These are phyloP conservation scores for Talaromyces sp. DNA, from an alignment of 2,329 filamentous ascomycete species.

Conservation along the genomic window DNA sequence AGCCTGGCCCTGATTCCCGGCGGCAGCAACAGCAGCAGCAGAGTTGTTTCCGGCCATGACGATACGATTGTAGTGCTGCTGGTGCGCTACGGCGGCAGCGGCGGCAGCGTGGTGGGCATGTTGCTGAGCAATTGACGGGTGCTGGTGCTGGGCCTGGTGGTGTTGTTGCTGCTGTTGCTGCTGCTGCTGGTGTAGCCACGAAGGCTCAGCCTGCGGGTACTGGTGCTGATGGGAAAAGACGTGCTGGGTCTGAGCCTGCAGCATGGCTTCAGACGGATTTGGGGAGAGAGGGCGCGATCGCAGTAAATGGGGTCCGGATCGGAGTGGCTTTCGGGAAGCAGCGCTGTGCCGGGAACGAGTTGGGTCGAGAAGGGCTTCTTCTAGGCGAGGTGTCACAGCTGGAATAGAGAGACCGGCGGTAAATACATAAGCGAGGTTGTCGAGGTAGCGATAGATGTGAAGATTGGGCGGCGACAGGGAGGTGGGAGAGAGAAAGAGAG, in stretches of 20 bases:
- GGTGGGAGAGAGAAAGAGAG: not conserved
- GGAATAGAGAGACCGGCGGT: not conserved
- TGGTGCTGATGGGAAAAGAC: slow-evolving; percentile 57
- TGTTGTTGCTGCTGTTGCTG: slow-evolving; percentile 34
- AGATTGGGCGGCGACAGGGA: not conserved
- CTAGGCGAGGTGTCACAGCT: not conserved
- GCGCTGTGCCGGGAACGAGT: not conserved
- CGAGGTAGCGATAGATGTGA: not conserved
- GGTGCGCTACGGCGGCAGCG: slow-evolving; percentile 37
- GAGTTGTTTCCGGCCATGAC: slow-evolving; percentile 57
- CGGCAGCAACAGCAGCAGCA: slow-evolving; percentile 16
- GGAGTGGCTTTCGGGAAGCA: not conserved
- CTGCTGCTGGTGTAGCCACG: slow-evolving; percentile 36
- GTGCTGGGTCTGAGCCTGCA: slow-evolving; percentile 53
- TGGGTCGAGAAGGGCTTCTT: not conserved
- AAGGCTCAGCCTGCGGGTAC: slow-evolving; percentile 44
- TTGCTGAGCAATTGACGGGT: slow-evolving; percentile 42
- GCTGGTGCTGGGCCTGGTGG: slow-evolving; percentile 34
- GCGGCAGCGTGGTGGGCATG: slow-evolving; percentile 52
- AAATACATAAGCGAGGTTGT: not conserved
- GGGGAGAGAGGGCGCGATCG: not conserved
- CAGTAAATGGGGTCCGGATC: slow-evolving; percentile 1
- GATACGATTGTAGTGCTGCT: slow-evolving; percentile 66
- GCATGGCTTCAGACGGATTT: slow-evolving; percentile 28
- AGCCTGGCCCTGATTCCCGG: slow-evolving; percentile 27